Percentiles rank a stretch among this genome's conserved stretches.
Conservation (phyloP, 2,329 filamentous ascomycete genomes). For the Colletotrichum falcatum region DNA sequence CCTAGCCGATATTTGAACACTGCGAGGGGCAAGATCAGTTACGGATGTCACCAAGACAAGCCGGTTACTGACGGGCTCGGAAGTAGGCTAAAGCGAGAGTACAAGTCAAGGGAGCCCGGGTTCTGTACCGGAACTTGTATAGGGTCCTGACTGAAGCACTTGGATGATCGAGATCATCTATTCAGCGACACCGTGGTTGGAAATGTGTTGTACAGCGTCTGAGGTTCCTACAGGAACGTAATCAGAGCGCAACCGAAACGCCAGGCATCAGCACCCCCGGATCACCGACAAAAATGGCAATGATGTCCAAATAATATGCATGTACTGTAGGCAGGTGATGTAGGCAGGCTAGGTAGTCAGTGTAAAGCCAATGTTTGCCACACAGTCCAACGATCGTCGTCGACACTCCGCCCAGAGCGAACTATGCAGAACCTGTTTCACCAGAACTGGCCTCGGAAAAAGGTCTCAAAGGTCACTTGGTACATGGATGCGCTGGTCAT, state of each 20-base stretch:
- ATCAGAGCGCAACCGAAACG: not conserved
- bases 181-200: not conserved
- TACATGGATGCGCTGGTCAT: not conserved
- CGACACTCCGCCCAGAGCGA: not conserved
- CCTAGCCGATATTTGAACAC: not conserved
- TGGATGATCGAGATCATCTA: not conserved
- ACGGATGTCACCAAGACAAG: too few species aligned
- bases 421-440: not conserved
- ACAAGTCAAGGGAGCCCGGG: not conserved
- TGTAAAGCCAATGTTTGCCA: not conserved
- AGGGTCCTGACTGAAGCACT: not conserved
- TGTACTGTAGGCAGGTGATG: not conserved
- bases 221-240: slow-evolving; percentile 6
- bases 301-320: not conserved
- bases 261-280: not conserved
- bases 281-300: not conserved
- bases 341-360: not conserved
- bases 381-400: not conserved
- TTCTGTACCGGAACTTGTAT: not conserved
- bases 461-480: not conserved
- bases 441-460: not conserved
- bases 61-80: not conserved
- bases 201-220: not conserved
- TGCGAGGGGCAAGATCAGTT: too few species aligned
- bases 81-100: not conserved